Percentiles rank a stretch among this genome's conserved stretches.
phyloP scores from a whole-genome alignment of 805 yeast species.

The Kodamaea kakaduensis region DNA sequence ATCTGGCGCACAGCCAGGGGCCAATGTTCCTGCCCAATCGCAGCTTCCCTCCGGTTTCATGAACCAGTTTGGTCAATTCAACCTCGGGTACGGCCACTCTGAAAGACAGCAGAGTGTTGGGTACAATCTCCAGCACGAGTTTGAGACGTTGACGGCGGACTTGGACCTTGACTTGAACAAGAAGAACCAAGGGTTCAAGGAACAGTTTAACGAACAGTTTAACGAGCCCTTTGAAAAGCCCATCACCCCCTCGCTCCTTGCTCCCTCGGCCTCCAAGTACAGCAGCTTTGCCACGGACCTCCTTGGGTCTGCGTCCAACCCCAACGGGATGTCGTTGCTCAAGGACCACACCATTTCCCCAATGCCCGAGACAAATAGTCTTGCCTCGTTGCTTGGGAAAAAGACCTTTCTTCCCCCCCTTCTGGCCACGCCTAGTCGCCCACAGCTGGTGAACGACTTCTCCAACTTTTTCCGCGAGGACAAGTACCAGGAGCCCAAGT shows the following conservation, averaged over 20 bases:
- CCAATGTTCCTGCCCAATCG: too few relatives aligned
- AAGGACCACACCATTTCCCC: slow-evolving; percentile 19
- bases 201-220: neutral
- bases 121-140: slow-evolving; percentile 44
- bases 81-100: slow-evolving; percentile 10
- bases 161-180: slow-evolving; percentile 39
- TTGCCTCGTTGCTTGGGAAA: slow-evolving; percentile 25
- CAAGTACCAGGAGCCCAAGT: slow-evolving; percentile 13
- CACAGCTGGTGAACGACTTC: slow-evolving; percentile 42
- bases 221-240: neutral
- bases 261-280: slow-evolving; percentile 10
- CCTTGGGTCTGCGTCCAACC: slow-evolving; percentile 7
- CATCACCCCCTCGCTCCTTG: slow-evolving; percentile 7
- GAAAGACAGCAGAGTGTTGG: slow-evolving; percentile 42
- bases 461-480: slow-evolving; percentile 16
- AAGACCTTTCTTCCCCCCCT: slow-evolving; percentile 27
- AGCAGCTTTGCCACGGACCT: slow-evolving; percentile 8
- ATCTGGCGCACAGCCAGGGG: too few relatives aligned
- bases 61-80: neutral
- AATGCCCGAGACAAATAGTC: slow-evolving; percentile 15
- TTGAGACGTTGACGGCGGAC: slow-evolving; percentile 44
- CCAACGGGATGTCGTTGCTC: slow-evolving; percentile 5
- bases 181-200: neutral
- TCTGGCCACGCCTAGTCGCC: slow-evolving; percentile 34
- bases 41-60: too few relatives aligned